These are phyloP conservation scores for Sugiyamaella qingdaonensis DNA, from an alignment of 805 yeast species.

Conservation along the genomic window DNA sequence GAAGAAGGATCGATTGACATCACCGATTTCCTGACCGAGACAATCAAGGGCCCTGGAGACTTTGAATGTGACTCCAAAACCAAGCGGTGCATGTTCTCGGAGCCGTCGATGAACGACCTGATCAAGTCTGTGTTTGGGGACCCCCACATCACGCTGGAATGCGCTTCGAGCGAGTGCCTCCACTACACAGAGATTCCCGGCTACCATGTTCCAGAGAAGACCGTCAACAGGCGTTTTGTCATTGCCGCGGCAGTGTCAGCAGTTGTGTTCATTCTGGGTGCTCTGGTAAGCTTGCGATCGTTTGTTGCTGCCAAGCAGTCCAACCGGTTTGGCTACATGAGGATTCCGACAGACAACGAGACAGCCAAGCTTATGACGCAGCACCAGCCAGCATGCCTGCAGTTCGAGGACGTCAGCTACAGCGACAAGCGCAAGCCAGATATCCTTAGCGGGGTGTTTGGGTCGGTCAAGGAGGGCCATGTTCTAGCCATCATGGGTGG, in stretches of 20 bases:
- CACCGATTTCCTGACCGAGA: constrained; percentile 84
- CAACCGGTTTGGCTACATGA: constrained; percentile 17
- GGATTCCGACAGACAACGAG: constrained; percentile 37
- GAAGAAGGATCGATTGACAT: constrained; percentile 91
- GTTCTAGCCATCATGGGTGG: constrained; percentile 97
- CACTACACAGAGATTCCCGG: constrained; percentile 94
- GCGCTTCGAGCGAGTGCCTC: constrained; percentile 85
- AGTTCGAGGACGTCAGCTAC: constrained; percentile 73
- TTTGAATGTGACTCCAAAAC: constrained; percentile 69
- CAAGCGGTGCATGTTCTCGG: constrained; percentile 73
- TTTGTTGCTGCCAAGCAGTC: constrained; percentile 19
- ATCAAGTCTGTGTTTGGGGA: constrained; percentile 94
- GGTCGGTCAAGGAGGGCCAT: constrained; percentile 80
- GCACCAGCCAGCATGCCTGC: constrained; percentile 63
- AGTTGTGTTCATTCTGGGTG: constrained; percentile 17
- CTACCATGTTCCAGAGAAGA: constrained; percentile 59
- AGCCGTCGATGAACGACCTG: constrained; percentile 93
- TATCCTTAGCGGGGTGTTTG: constrained; percentile 63
- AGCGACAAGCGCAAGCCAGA: constrained; percentile 42
- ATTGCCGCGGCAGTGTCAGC: constrained; percentile 25
- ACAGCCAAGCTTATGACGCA: constrained; percentile 47
- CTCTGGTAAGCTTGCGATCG: constrained; percentile 12
- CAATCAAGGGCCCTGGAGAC: constrained; percentile 90
- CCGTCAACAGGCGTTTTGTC: constrained; percentile 24
- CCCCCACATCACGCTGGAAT: constrained; percentile 73